Evolutionary conservation across 192 early-diverging fungal species (phyloP).

Genomic region (Coemansia sp.): DNA sequence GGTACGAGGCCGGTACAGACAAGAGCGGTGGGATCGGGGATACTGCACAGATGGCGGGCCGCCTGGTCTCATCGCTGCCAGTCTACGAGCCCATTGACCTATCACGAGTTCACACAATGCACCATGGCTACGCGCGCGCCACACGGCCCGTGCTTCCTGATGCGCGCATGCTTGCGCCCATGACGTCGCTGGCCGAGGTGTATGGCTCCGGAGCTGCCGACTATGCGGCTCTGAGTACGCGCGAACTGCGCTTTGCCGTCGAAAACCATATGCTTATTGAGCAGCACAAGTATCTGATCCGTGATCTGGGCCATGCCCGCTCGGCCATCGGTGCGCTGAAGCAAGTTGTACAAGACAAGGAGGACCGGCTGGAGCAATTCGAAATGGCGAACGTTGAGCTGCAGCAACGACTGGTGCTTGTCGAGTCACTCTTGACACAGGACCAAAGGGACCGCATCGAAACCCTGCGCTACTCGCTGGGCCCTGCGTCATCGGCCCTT

Average conservation of each 20-base stretch:
- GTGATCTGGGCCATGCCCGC: conserved; percentile 47
- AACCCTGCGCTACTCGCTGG: conserved; percentile 17
- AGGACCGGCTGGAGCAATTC: conserved; percentile 42
- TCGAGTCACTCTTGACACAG: conserved; percentile 27
- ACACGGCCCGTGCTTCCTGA: conserved; percentile 37
- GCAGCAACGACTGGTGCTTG: conserved; percentile 31
- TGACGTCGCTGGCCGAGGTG: conserved; percentile 45
- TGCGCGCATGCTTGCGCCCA: conserved; percentile 43
- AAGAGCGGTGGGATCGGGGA: background rate
- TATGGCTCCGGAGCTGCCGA: conserved; percentile 11
- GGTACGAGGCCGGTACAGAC: conserved; percentile 2
- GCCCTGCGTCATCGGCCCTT: background rate
- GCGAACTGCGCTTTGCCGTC: conserved; percentile 45
- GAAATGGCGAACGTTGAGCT: conserved; percentile 34
- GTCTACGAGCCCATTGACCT: conserved; percentile 51
- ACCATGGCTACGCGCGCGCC: conserved; percentile 16
- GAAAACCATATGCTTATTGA: conserved; percentile 54
- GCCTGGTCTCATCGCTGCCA: conserved; percentile 32
- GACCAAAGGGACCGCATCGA: conserved; percentile 34
- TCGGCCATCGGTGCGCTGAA: conserved; percentile 46
- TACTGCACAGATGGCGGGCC: background rate
- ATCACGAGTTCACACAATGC: conserved; percentile 7
- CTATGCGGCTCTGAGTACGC: conserved; percentile 29
- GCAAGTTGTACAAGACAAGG: conserved; percentile 49
- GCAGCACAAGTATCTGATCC: conserved; percentile 48